Evolutionary conservation across 257 asterid species (phyloP).

Genomic region (Nicotiana undulata): DNA sequence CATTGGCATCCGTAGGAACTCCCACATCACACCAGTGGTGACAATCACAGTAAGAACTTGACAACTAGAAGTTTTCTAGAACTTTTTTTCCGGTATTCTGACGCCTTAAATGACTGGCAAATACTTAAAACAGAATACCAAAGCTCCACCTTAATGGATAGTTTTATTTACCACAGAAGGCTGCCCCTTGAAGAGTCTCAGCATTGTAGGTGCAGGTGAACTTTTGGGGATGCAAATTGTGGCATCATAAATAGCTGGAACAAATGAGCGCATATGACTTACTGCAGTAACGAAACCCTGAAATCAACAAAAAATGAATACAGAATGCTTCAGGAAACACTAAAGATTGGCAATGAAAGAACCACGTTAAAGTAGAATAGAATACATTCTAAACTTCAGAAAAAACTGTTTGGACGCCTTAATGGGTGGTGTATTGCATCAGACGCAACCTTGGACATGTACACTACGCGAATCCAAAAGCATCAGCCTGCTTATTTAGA

Average conservation of each 20-base stretch:
- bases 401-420: not conserved
- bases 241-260: conserved; percentile 87
- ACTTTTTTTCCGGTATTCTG: not conserved
- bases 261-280: conserved; percentile 79
- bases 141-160: not conserved
- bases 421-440: not conserved
- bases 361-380: not conserved
- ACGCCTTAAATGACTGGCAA: not conserved
- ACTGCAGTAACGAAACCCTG: conserved; percentile 98
- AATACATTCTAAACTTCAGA: not conserved
- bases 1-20: not conserved
- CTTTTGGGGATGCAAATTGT: conserved; percentile 81
- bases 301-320: conserved; percentile 10
- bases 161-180: conserved; percentile 68
- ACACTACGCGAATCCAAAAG: not conserved
- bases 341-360: not conserved
- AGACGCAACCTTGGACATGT: not conserved
- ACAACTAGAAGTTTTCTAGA: not conserved
- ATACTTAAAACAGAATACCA: not conserved
- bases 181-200: conserved; percentile 78
- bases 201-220: conserved; percentile 89
- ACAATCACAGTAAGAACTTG: not conserved
- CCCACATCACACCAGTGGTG: not conserved
- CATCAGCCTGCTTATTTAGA: not conserved
- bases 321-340: conserved; percentile 3